Conservation (phyloP, 805 yeast genomes). For the Kurtzmaniella cleridarum region DNA sequence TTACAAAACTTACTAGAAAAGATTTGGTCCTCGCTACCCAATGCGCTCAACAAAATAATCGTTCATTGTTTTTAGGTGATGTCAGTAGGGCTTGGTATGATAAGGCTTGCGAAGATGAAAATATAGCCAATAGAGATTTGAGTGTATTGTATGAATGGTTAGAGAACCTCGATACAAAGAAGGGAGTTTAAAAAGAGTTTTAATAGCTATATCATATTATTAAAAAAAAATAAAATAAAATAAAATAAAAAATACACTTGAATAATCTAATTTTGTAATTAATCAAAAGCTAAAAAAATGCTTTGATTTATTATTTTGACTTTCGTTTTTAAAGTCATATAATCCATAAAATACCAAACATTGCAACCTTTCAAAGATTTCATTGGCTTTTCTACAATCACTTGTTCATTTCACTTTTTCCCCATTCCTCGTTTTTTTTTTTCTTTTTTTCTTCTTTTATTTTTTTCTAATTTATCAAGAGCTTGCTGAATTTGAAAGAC, state of each 20-base stretch:
- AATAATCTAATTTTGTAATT: too few relatives aligned
- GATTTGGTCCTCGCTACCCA: slow-evolving; percentile 40
- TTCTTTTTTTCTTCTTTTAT: slow-evolving; percentile 1
- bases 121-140: slow-evolving; percentile 36
- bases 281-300: too few relatives aligned
- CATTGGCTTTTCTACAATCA: neutral
- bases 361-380: slow-evolving; percentile 1
- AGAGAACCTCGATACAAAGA: slow-evolving; percentile 24
- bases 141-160: slow-evolving; percentile 41
- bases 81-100: slow-evolving; percentile 36
- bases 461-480: too few relatives aligned
- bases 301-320: too few relatives aligned
- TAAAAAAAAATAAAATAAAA: too few relatives aligned
- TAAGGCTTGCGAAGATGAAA: slow-evolving; percentile 37
- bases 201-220: too few relatives aligned
- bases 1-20: slow-evolving; percentile 41
- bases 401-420: neutral
- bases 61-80: slow-evolving; percentile 36
- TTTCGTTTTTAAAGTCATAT: neutral
- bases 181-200: neutral
- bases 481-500: slow-evolving; percentile 4
- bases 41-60: slow-evolving; percentile 26
- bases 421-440: neutral
- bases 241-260: too few relatives aligned
- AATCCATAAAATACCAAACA: slow-evolving; percentile 2